Evolutionary conservation across 768 basidiomycete genomes (phyloP).

Genomic region (Lentinula sp.): DNA sequence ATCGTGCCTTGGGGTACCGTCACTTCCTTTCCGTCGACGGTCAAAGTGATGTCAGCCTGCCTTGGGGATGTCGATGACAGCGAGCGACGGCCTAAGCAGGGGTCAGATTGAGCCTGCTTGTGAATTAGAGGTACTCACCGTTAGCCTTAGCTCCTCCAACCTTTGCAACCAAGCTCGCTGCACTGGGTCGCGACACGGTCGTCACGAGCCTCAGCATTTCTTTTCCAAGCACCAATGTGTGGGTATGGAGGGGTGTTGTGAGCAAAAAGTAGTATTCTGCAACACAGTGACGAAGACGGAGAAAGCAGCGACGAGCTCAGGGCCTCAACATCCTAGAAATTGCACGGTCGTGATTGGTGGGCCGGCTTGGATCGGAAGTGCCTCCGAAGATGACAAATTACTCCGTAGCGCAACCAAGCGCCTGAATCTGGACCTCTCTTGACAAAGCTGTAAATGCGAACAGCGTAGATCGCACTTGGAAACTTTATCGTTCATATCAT

Average conservation of each 20-base stretch:
- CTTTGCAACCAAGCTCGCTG: conserved; percentile 66
- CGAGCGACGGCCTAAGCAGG: conserved; percentile 44
- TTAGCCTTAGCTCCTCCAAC: conserved; percentile 31
- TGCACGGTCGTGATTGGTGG: background rate
- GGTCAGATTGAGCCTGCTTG: conserved; percentile 4
- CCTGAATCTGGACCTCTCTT: no score
- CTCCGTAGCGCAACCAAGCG: background rate
- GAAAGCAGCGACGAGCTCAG: background rate
- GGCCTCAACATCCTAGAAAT: background rate
- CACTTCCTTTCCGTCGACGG: conserved; percentile 95
- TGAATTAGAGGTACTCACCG: background rate
- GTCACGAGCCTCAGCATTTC: conserved; percentile 68
- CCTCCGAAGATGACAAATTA: background rate
- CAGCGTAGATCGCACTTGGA: no score
- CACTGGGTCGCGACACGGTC: conserved; percentile 50
- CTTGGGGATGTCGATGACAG: conserved; percentile 62
- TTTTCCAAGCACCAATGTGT: background rate
- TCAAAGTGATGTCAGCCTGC: conserved; percentile 81
- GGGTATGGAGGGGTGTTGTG: conserved; percentile 1
- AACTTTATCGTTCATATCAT: no score
- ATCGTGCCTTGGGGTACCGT: conserved; percentile 89
- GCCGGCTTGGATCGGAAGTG: background rate
- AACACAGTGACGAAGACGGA: conserved; percentile 9
- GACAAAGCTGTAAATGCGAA: no score
- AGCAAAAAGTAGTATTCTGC: conserved; percentile 5